Conservation (phyloP, 345 rosid genomes). For the Rubroshorea leprosula region DNA sequence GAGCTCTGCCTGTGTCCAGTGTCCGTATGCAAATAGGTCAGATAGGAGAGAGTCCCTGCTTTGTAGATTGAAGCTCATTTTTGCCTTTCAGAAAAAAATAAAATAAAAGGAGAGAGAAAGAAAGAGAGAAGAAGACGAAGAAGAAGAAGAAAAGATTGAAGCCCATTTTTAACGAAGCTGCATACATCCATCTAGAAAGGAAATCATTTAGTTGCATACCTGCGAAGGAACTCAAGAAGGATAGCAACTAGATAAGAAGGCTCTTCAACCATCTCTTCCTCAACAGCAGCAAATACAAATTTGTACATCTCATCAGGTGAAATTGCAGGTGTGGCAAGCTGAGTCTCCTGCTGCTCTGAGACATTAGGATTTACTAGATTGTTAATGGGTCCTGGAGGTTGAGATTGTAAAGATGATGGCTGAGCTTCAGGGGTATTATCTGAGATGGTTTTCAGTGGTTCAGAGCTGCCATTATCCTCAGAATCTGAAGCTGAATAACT, state of each 20-base stretch:
- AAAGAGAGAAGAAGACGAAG: too few relatives aligned
- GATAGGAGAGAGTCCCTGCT: neutral
- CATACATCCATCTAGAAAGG: neutral
- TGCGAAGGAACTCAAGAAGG: slow-evolving; percentile 76
- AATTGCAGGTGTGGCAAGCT: slow-evolving; percentile 68
- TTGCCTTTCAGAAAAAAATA: too few relatives aligned
- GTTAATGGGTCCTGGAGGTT: slow-evolving; percentile 34
- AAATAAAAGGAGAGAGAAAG: too few relatives aligned
- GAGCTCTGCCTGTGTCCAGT: slow-evolving; percentile 1
- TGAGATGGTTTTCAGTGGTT: slow-evolving; percentile 32
- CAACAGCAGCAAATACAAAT: slow-evolving; percentile 77
- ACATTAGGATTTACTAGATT: slow-evolving; percentile 41
- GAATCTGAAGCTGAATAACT: slow-evolving; percentile 43
- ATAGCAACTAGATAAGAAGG: slow-evolving; percentile 79
- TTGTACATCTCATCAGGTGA: slow-evolving; percentile 93
- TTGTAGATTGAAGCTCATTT: slow-evolving; percentile 5
- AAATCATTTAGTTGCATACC: slow-evolving; percentile 38
- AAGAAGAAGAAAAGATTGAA: too few relatives aligned
- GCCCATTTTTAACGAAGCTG: neutral
- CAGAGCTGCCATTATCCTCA: slow-evolving; percentile 38
- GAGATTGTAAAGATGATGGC: slow-evolving; percentile 30
- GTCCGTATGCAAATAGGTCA: neutral
- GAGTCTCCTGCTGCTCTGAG: slow-evolving; percentile 60
- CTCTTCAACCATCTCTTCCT: slow-evolving; percentile 83
- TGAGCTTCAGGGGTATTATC: slow-evolving; percentile 26